These are phyloP conservation scores for Aspergillus haitiensis DNA, from an alignment of 495 filamentous ascomycete species.

Conservation along the genomic window DNA sequence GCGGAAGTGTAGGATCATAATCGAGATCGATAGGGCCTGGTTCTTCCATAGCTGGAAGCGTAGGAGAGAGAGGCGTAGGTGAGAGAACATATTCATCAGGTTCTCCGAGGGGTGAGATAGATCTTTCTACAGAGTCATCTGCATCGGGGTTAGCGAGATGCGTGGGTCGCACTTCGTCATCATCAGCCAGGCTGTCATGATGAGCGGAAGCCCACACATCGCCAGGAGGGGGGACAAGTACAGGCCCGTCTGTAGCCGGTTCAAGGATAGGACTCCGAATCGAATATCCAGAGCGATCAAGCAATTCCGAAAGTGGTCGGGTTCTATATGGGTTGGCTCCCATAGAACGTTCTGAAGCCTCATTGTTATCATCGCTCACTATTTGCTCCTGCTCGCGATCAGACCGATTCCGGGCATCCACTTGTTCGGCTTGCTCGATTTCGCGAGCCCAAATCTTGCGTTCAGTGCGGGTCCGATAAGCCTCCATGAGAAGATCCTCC, in stretches of 20 bases:
- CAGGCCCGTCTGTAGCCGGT: constrained; percentile 23
- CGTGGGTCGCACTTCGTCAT: constrained; percentile 32
- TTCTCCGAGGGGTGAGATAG: constrained; percentile 18
- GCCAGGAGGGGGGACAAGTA: constrained; percentile 28
- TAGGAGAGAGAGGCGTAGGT: constrained; percentile 21
- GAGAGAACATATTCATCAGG: constrained; percentile 20
- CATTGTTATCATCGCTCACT: constrained; percentile 30
- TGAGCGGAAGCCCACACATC: constrained; percentile 16
- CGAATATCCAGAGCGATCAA: constrained; percentile 52
- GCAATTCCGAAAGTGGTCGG: constrained; percentile 49
- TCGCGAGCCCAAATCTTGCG: constrained; percentile 57
- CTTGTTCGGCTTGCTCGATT: constrained; percentile 48
- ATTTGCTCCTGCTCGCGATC: constrained; percentile 17
- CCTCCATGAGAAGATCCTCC: constrained; percentile 74
- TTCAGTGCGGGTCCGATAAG: constrained; percentile 59
- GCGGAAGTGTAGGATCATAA: constrained; percentile 69
- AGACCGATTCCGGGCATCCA: constrained; percentile 24
- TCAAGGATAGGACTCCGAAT: constrained; percentile 31
- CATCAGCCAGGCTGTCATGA: constrained; percentile 9
- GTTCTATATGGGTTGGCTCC: constrained; percentile 15
- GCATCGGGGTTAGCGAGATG: constrained; percentile 30
- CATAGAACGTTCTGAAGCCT: constrained; percentile 17
- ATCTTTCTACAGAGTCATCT: constrained; percentile 17
- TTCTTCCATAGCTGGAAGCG: constrained; percentile 27
- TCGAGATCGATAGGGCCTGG: constrained; percentile 15